Percentiles rank a stretch among this genome's conserved stretches.
These are phyloP conservation scores for Sclerotinia nivalis DNA, from an alignment of 2,329 filamentous ascomycete genomes.

Conservation along the genomic window DNA sequence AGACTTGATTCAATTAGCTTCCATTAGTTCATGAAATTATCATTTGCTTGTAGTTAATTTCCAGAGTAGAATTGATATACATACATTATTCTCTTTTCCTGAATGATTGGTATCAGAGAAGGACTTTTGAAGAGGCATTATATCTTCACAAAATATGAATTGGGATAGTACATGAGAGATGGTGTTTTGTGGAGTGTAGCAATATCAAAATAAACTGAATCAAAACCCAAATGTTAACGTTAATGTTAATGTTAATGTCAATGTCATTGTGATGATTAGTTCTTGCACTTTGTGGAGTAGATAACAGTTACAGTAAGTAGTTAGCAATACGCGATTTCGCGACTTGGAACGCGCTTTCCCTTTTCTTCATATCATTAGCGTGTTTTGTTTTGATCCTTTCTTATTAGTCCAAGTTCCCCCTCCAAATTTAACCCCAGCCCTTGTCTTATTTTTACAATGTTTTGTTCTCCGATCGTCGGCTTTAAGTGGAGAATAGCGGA, in stretches of 20 bases:
- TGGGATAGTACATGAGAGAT: neutral
- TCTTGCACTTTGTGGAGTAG: slow-evolving; percentile 14
- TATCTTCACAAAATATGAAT: slow-evolving; percentile 16
- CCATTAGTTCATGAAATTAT: neutral
- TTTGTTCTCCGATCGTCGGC: slow-evolving; percentile 11
- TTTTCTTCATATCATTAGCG: slow-evolving; percentile 1
- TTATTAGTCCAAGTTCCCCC: neutral
- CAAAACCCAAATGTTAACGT: neutral
- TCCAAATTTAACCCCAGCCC: neutral
- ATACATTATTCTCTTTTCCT: slow-evolving; percentile 35
- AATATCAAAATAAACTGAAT: slow-evolving; percentile 2
- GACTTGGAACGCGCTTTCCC: slow-evolving; percentile 1
- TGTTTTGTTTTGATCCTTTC: neutral
- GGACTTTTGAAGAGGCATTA: slow-evolving; percentile 43
- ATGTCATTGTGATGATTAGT: neutral
- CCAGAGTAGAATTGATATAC: slow-evolving; percentile 6
- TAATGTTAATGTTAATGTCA: neutral
- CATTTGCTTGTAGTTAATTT: neutral
- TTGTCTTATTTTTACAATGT: neutral
- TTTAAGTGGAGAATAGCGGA: slow-evolving; percentile 13
- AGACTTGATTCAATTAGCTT: slow-evolving; percentile 27
- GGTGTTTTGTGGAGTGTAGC: neutral
- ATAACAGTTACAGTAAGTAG: neutral
- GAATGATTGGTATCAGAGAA: slow-evolving; percentile 43
- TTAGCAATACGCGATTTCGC: neutral